phyloP scores from a whole-genome alignment of 345 rosid species.

The Bruguiera sexangula region DNA sequence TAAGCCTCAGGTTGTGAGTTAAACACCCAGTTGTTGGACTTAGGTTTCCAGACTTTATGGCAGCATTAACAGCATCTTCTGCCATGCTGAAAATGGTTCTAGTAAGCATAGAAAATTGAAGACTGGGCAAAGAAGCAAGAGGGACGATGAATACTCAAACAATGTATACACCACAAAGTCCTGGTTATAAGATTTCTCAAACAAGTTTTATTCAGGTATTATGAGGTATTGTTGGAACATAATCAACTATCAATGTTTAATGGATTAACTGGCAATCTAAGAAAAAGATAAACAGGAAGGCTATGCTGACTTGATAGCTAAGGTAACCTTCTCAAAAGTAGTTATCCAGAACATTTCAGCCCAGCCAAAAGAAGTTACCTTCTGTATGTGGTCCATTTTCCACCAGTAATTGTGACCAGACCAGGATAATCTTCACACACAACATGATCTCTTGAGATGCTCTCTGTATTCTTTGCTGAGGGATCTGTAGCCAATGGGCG shows the following conservation, averaged over 20 bases:
- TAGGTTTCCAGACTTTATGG: conserved; percentile 79
- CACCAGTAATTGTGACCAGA: conserved; percentile 94
- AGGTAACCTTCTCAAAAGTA: not conserved
- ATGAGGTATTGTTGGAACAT: too few relatives aligned
- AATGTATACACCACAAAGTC: not conserved
- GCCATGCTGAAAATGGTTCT: conserved; percentile 79
- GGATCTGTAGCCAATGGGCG: conserved; percentile 95
- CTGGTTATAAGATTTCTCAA: not conserved
- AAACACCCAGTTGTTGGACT: conserved; percentile 59
- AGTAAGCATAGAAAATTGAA: conserved; percentile 18
- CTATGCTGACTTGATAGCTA: not conserved
- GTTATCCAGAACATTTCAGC: not conserved
- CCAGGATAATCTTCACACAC: conserved; percentile 86
- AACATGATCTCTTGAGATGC: conserved; percentile 96
- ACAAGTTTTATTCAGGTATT: not conserved
- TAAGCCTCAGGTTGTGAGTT: conserved; percentile 59
- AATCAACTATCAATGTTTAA: not conserved
- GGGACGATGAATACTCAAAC: not conserved
- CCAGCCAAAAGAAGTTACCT: conserved; percentile 46
- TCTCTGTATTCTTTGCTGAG: conserved; percentile 84
- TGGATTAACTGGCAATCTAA: not conserved
- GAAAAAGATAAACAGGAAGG: not conserved
- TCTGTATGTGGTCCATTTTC: conserved; percentile 97
- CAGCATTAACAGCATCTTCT: conserved; percentile 92
- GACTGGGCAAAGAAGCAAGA: not conserved